Base-by-base conservation (phyloP, 495 filamentous ascomycete genomes). In the Podospora didyma region DNA sequence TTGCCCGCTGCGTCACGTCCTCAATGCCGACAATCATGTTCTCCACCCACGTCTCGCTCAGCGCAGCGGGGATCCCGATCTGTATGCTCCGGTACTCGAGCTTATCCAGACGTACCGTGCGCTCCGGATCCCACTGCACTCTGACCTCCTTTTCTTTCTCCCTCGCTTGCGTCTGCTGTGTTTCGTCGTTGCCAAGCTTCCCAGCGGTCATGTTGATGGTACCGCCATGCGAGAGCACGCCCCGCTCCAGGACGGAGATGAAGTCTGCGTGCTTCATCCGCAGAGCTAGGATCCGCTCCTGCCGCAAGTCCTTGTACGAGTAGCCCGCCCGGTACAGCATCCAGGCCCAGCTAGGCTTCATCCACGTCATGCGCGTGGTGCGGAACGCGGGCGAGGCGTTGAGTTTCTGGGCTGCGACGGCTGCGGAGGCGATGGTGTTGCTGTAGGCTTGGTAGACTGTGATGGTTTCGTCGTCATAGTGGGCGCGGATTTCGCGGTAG, bases 381-480 rank as follows among this genome's bases (percentile, higher is more conserved):
- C 53, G 61, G 71, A 86, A 87, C 9, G 71, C 62, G 1, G 81
- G 72, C 2, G 77, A 81, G 21, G 79, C 76, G 46, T 70, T 57
- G 51, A 87, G 76, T 1, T 68, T 74, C 59, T 86, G 82, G 3
- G 65, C 47, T 17, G 62, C 12, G 9, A 88, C 71, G 14, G 82
- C 85, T 10, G 82, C 68, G 6, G 63, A 46, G 4, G 85, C 82
- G 62, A 88, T 86, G 48, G 62, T 28, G 44, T 63, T 45, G 24
- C 68, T 70, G 66, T 86, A 87, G 37, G 84, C 84, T 74, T 86
- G 83, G 69, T 86, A 87, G 60, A 87, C 76, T 0, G 80, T 83
- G 49, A 87, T 81, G 37, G 76, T 81, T 20, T 67, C 52, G 42
- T 46, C 71, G 72, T 61, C 56, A 58, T 69, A 79, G 75, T 44